Conservation (phyloP, 139 green algal species). For the Micractinium conductrix region DNA sequence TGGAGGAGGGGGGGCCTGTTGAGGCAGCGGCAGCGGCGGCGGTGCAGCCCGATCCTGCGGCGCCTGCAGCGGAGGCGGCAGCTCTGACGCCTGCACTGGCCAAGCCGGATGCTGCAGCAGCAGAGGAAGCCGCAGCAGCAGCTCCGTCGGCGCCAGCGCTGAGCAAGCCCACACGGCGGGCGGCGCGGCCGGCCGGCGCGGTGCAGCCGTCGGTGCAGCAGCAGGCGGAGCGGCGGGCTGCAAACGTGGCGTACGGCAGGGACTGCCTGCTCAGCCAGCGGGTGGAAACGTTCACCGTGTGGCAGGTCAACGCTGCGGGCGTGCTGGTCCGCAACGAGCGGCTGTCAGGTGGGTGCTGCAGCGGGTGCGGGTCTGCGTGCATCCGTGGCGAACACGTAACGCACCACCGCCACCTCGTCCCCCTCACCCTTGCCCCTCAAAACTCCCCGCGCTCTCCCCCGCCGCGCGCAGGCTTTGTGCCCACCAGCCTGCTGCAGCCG, state of each 20-base stretch:
- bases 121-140: not conserved
- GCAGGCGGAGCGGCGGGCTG: not conserved
- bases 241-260: constrained; percentile 1
- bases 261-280: not conserved
- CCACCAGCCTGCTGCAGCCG: constrained; percentile 11
- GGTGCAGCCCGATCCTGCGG: not conserved
- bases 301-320: constrained; percentile 36
- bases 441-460: no score
- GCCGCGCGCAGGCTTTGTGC: constrained; percentile 33
- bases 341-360: constrained; percentile 25
- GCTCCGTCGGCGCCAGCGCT: not conserved
- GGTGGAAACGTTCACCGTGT: constrained; percentile 28
- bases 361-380: no score
- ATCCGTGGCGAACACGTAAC: no score
- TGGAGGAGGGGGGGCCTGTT: not conserved
- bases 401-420: not conserved
- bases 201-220: not conserved
- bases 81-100: not conserved
- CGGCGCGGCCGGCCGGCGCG: not conserved
- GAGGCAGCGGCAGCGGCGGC: not conserved
- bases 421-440: not conserved
- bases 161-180: not conserved
- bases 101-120: not conserved
- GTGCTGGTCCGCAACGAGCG: constrained; percentile 35
- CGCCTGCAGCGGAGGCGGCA: not conserved